These are phyloP conservation scores for Talaromyces nanjingensis DNA, from an alignment of 495 filamentous ascomycete species.

Conservation along the genomic window DNA sequence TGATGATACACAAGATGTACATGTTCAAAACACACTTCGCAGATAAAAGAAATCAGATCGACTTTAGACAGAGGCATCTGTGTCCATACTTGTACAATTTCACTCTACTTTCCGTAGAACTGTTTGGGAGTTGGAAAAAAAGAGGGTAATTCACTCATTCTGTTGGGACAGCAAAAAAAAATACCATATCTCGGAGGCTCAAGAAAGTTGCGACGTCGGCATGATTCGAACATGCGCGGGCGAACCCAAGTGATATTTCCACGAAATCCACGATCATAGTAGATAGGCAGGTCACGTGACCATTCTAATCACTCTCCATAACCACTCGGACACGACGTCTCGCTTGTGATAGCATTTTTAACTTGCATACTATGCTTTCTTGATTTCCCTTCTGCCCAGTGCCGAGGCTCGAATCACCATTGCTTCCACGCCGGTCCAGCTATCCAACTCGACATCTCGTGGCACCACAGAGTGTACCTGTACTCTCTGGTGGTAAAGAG, in stretches of 20 bases:
- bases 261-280: no score
- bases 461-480: not conserved
- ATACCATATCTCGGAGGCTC: no score
- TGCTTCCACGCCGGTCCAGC: not conserved
- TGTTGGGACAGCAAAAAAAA: no score
- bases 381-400: not conserved
- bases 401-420: not conserved
- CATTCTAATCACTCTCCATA: no score
- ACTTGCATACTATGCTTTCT: no score
- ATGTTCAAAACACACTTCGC: not conserved
- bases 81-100: no score
- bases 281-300: no score
- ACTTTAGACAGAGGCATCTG: not conserved
- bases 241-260: slow-evolving; percentile 1
- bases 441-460: not conserved
- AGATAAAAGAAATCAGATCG: not conserved
- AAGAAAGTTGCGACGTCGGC: not conserved
- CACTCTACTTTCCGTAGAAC: no score
- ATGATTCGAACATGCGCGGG: slow-evolving; percentile 10
- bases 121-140: no score
- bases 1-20: not conserved
- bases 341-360: no score
- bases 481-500: not conserved
- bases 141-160: no score
- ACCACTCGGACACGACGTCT: no score